These are phyloP conservation scores for Beta vulgaris DNA, from an alignment of 148 eudicot species.

Conservation along the genomic window DNA sequence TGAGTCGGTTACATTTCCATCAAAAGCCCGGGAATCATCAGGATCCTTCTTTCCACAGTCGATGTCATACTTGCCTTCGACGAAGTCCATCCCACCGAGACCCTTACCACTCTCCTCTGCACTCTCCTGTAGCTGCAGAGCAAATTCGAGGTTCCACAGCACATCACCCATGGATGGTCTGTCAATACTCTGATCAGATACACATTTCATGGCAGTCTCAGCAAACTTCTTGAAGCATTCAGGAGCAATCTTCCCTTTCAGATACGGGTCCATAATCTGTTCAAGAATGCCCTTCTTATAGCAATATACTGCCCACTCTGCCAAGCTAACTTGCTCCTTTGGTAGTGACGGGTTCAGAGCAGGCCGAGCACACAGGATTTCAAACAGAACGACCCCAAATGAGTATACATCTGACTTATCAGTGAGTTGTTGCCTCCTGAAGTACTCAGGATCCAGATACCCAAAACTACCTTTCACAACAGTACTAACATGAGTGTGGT, in stretches of 20 bases:
- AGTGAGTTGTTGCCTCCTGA: conserved; percentile 83
- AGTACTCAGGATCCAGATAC: conserved; percentile 94
- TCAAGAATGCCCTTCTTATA: conserved; percentile 81
- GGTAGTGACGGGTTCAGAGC: conserved; percentile 86
- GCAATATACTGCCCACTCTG: conserved; percentile 89
- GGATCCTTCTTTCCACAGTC: conserved; percentile 60
- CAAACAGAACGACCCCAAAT: conserved; percentile 88
- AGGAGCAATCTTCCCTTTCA: conserved; percentile 83
- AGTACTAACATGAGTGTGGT: conserved; percentile 91
- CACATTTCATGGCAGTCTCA: conserved; percentile 90
- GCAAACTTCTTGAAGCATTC: conserved; percentile 89
- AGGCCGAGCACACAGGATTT: conserved; percentile 89
- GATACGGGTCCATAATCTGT: conserved; percentile 72
- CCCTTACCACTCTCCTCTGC: conserved; percentile 68
- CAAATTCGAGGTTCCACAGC: conserved; percentile 92
- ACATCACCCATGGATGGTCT: conserved; percentile 99
- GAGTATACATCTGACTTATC: conserved; percentile 96
- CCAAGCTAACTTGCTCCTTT: conserved; percentile 92
- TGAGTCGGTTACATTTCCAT: conserved; percentile 62
- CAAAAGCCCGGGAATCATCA: conserved; percentile 41
- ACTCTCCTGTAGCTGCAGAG: conserved; percentile 89
- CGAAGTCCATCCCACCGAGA: conserved; percentile 47
- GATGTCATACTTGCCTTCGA: conserved; percentile 41
- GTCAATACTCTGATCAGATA: conserved; percentile 85
- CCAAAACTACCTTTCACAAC: conserved; percentile 97